These are phyloP conservation scores for Mycena citricolor DNA, from an alignment of 1,284 basidiomycete species.

Conservation along the genomic window DNA sequence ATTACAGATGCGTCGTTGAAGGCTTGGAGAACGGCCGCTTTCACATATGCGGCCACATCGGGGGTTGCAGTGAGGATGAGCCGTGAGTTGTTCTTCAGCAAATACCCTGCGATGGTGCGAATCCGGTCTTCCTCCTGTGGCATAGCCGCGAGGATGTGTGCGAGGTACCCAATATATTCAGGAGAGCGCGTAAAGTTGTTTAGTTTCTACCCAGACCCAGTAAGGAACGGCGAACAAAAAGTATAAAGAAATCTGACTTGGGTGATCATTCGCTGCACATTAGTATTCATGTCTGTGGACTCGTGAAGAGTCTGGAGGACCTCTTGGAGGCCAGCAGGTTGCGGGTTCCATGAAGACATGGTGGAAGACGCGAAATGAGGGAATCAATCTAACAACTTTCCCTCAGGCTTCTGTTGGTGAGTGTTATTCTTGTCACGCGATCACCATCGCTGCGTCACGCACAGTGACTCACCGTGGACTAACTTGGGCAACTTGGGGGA, in stretches of 20 bases:
- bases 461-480: no score
- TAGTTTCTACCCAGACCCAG: conserved; percentile 63
- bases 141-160: conserved; percentile 85
- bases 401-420: no score
- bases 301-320: conserved; percentile 84
- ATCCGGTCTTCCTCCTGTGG: conserved; percentile 87
- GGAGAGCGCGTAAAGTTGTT: conserved; percentile 86
- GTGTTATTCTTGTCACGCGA: no score
- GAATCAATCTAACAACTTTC: no score
- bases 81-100: conserved; percentile 93
- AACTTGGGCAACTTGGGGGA: no score
- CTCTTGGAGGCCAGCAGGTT: conserved; percentile 77
- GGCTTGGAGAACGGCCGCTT: conserved; percentile 77
- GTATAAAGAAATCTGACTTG: conserved; percentile 51
- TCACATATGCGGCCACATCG: conserved; percentile 80
- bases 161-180: conserved; percentile 96
- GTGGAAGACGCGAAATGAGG: conserved; percentile 27
- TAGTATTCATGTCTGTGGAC: conserved; percentile 73
- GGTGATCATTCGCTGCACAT: conserved; percentile 74
- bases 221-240: conserved; percentile 15
- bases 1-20: conserved; percentile 80
- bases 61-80: conserved; percentile 65
- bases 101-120: conserved; percentile 92
- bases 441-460: no score
- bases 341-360: conserved; percentile 68